Base-by-base conservation (phyloP, 2,329 filamentous ascomycete species). In the Cylindrodendrum hubeiense region DNA sequence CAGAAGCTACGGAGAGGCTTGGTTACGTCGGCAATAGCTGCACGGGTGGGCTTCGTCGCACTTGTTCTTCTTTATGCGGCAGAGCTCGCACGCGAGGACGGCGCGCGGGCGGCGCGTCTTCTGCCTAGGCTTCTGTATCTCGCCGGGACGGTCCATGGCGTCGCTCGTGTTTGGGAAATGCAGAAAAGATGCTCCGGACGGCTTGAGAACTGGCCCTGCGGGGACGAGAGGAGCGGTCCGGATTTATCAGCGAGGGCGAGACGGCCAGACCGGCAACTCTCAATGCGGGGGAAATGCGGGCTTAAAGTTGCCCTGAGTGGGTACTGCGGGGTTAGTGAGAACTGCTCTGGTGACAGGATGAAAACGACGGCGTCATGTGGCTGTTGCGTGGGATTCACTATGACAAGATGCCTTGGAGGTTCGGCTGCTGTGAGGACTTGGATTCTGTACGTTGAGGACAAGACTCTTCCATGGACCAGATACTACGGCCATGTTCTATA, bases 11-110 rank as follows among this genome's bases (percentile, higher is more conserved):
- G 26, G 33, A n/a, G 50, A 33, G 34, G 13, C 17, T 8, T 54
- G 47, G 41, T 54, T 28, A 66, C 65, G 68, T 22, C 63, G 55
- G 41, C 71, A 74, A 47, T 70, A 71, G 17, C 67, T 60, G 56
- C 71, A 74, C 6, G 82, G 82, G 63, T 78, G 80, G 28, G 74
- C 72, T 67, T 84, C 83, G 67, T 84, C 81, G 69, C 83, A 85
- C 67, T 82, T 83, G 72, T 85, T 83, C 73, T 85, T 85, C 73
- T 84, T 84, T 50, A 76, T 66, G 55, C 83, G 76, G 71, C 83
- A 85, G 30, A 80, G 73, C 66, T 84, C 81, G 68, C 83, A 85
- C 3, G 83, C 83, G 60, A 81, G 80, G 10, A 81, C 79, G 19
- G 83, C 81, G n/a, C 82, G 79, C n/a, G 79, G 79, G 52, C 74